These are phyloP conservation scores for Neoconidiobolus thromboides DNA, from an alignment of 371 early-diverging fungal species.

Conservation along the genomic window DNA sequence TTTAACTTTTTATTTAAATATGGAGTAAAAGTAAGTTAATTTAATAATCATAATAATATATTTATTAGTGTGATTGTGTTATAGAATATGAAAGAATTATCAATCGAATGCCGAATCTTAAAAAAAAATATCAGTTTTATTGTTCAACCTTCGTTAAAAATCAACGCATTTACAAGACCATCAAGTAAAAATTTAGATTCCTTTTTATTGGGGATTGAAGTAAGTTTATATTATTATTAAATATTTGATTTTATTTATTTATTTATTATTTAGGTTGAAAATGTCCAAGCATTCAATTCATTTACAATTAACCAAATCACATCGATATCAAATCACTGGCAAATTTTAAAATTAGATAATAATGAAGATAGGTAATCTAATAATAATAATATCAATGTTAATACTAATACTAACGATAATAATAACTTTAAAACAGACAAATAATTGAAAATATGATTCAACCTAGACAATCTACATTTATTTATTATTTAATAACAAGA, in stretches of 20 bases:
- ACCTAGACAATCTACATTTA: not conserved
- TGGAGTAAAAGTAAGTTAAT: conserved; percentile 32
- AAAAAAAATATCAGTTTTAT: conserved; percentile 31
- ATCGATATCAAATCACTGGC: conserved; percentile 52
- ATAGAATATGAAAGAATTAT: too few species aligned
- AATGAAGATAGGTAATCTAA: conserved; percentile 5
- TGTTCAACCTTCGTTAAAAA: conserved; percentile 69
- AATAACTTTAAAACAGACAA: not conserved
- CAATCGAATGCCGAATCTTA: conserved; percentile 29
- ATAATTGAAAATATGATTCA: not conserved
- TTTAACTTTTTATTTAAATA: conserved; percentile 49
- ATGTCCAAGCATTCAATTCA: conserved; percentile 34
- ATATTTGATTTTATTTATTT: not conserved
- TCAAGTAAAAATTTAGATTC: conserved; percentile 49
- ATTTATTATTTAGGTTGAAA: conserved; percentile 28
- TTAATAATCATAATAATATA: not conserved
- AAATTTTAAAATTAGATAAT: conserved; percentile 29
- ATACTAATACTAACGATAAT: not conserved
- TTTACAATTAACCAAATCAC: conserved; percentile 50
- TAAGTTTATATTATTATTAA: conserved; percentile 12
- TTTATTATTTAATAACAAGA: not conserved
- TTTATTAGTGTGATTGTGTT: too few species aligned
- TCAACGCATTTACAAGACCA: conserved; percentile 84
- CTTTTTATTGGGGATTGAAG: conserved; percentile 77
- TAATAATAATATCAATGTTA: not conserved